Base-by-base conservation (phyloP, 2,329 filamentous ascomycete species). In the Teratosphaeria destructans region DNA sequence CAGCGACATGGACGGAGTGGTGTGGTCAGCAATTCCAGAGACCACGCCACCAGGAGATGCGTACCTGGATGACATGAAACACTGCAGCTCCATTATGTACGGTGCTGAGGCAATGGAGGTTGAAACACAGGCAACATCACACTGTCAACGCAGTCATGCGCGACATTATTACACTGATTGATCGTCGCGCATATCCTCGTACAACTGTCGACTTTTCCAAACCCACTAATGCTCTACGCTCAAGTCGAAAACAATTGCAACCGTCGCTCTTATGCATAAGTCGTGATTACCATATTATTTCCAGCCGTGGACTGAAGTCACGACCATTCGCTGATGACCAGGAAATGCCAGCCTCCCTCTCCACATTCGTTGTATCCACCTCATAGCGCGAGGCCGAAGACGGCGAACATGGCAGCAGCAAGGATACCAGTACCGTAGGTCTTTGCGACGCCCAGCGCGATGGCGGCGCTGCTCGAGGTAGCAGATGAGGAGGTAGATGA, bases 361-460 rank as follows among this genome's bases (percentile, higher is more conserved):
- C 23, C 23, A 26, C 12, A 32, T 5, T 26, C 14, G 7, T 19
- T 16, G 14, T 16, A 12, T 54, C 32, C n/a, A 3, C 8, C 54
- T 67, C 82, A 87, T 71, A 86, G 72, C 62, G 82, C 75, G 62
- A 85, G 70, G 63, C 82, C 82, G 67, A 85, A 82, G 58, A 82
- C 72, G 56, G 80, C 78, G 60, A 83, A 73, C 63, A 85, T 72
- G 67, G 79, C 79, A 61, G 78, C 78, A 55, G 78, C 79, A 59
- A 72, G 55, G 60, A 70, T 61, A 58, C 77, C 77, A 58, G 80
- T 80, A 56, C 81, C 79, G 68, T 81, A 81, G 63, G 79, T 76
- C 67, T 77, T 75, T 56, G 72, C 75, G 64, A 77, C 66, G 64
- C 70, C 72, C 63, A 80, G 61, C 60, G 75, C 74, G 32, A 71